phyloP scores from a whole-genome alignment of 2,329 filamentous ascomycete genomes.

The Curvularia sp. region DNA sequence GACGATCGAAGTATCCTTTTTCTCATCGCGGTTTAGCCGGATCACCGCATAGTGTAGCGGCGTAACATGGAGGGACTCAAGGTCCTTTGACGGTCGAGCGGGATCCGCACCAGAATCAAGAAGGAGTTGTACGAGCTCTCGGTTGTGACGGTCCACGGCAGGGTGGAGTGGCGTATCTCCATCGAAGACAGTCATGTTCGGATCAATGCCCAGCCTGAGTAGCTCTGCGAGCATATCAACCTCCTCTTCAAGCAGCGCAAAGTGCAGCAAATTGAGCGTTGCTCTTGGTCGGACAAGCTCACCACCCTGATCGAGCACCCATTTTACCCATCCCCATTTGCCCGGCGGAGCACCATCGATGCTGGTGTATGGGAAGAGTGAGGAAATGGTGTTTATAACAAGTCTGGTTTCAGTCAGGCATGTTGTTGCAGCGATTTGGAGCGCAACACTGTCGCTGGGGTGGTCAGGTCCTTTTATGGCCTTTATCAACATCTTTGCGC shows the following conservation, averaged over 20 bases:
- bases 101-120: conserved; percentile 5
- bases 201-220: conserved; percentile 21
- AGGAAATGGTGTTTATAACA: not conserved
- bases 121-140: conserved; percentile 23
- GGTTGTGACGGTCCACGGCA: conserved; percentile 19
- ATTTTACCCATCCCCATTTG: conserved; percentile 28
- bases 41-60: not conserved
- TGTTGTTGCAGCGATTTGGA: conserved; percentile 29
- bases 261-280: conserved; percentile 24
- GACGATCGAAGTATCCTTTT: not conserved
- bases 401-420: conserved; percentile 11
- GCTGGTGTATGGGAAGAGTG: not conserved
- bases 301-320: conserved; percentile 29
- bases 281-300: conserved; percentile 23
- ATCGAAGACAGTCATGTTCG: conserved; percentile 19
- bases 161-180: conserved; percentile 23
- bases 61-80: not conserved
- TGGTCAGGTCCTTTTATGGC: conserved; percentile 25
- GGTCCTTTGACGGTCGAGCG: not conserved
- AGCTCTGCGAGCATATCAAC: conserved; percentile 22
- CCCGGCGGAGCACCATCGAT: conserved; percentile 13
- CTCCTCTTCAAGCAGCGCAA: conserved; percentile 20
- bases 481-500: conserved; percentile 24
- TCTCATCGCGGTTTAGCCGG: not conserved
- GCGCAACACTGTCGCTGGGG: conserved; percentile 26